Base-by-base conservation (phyloP, 108 stramenopile genomes). In the Cyclotella atomus region DNA sequence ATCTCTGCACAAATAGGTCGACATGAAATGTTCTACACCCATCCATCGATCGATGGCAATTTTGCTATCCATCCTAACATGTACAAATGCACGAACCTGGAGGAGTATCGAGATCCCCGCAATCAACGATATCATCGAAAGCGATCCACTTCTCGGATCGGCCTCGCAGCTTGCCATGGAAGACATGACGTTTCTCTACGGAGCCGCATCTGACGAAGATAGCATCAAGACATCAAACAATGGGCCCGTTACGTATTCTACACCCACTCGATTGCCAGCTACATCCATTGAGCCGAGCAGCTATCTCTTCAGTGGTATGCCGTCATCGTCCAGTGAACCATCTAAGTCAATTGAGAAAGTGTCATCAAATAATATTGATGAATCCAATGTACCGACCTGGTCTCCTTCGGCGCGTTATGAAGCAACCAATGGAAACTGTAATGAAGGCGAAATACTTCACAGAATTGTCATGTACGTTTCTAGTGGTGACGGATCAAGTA, bases 161-260 rank as follows among this genome's bases (percentile, higher is more conserved):
- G 65, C 70, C 10, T 71, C 77, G 12, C 49, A 35, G 17, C 65
- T 79, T 4, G 38, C 62, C 25, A 61, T 79, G 65, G 77, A 79
- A 46, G 77, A 79, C 36, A 61, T 52, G 29, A 30, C 47, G 12
- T 79, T 67, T 38, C 21, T 79, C 9, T 68, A 44, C 35, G 54
- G 53, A 4, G 32, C 45, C 10, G 23, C 27, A 33, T 63, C 45
- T 0, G n/a, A 19, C 24, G 54, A 52, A 57, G 1, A 41, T 14
- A 60, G 19, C 25, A 24, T 65, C 28, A 38, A 66, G 46, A 30
- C 59, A 20, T 68, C 64, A 49, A 4, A n/a, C n/a, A n/a, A 49
- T n/a, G 17, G 9, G 6, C 9, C 38, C 38, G 38, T 41, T 41
- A n/a, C 47, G 4, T 10, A 49, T 49, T 49, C 47, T n/a, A 49